Percentiles rank a stretch among this genome's conserved stretches.
phyloP scores from a whole-genome alignment of 2,329 filamentous ascomycete genomes.

The Pseudopyricularia javanii region DNA sequence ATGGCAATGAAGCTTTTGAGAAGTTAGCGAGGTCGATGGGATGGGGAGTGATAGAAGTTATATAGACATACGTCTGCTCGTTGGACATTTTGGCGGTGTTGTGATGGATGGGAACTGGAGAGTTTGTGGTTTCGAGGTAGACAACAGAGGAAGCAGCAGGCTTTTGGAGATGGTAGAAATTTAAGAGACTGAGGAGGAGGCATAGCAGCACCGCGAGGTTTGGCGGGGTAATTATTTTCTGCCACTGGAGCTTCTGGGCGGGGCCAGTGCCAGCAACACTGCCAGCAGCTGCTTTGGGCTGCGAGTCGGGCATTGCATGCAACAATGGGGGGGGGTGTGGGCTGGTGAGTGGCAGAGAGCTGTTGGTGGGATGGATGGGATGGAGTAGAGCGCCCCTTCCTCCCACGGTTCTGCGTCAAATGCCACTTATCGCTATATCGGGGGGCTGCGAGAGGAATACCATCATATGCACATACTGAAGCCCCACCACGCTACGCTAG shows the following conservation, averaged over 20 bases:
- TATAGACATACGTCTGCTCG: conserved; percentile 71
- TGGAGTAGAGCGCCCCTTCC: too few relatives aligned
- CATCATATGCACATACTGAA: too few relatives aligned
- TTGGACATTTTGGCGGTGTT: conserved; percentile 47
- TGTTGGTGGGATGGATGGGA: too few relatives aligned
- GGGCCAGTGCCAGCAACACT: not conserved
- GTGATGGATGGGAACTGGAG: conserved; percentile 2
- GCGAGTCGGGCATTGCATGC: not conserved
- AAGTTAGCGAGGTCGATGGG: conserved; percentile 3
- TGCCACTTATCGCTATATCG: too few relatives aligned
- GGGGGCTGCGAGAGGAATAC: too few relatives aligned
- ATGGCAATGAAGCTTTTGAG: conserved; percentile 89
- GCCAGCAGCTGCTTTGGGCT: not conserved
- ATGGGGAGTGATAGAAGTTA: not conserved
- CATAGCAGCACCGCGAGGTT: conserved; percentile 5
- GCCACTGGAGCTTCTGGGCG: conserved; percentile 4
- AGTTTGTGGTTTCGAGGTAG: conserved; percentile 5
- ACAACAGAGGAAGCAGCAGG: conserved; percentile 6
- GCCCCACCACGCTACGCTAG: too few relatives aligned
- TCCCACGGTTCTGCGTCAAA: too few relatives aligned
- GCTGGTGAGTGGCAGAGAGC: too few relatives aligned
- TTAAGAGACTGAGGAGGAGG: conserved; percentile 1
- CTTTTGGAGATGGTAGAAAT: not conserved
- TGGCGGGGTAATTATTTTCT: conserved; percentile 28
- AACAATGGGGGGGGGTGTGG: too few relatives aligned